Percentiles rank a stretch among this genome's conserved stretches.
These are phyloP conservation scores for Eutypella sp. DNA, from an alignment of 2,329 filamentous ascomycete genomes.

Conservation along the genomic window DNA sequence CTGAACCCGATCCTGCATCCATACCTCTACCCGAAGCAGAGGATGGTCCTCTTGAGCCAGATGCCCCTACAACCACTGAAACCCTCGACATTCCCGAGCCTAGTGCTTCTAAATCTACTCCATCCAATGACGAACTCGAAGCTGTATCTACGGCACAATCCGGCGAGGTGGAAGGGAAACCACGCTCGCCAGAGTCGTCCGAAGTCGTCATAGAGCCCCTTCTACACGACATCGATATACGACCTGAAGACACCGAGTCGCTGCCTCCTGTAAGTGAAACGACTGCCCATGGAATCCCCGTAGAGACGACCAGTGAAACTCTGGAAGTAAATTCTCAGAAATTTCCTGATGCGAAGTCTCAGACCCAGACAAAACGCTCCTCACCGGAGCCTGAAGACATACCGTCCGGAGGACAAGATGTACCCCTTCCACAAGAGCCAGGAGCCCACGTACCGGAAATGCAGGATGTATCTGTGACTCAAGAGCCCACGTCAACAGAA, in stretches of 20 bases:
- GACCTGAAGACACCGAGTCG: slow-evolving; percentile 2
- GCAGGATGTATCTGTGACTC: background rate
- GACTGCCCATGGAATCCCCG: slow-evolving; percentile 1
- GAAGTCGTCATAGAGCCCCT: too few relatives aligned
- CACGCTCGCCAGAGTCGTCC: too few relatives aligned
- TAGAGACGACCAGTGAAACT: slow-evolving; percentile 1
- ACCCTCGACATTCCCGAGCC: background rate
- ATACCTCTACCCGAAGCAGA: slow-evolving; percentile 13
- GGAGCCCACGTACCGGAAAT: slow-evolving; percentile 1
- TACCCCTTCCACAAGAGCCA: slow-evolving; percentile 10
- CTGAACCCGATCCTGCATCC: slow-evolving; percentile 11
- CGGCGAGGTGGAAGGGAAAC: too few relatives aligned
- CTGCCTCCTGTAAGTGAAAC: slow-evolving; percentile 2
- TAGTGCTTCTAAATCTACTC: slow-evolving; percentile 3
- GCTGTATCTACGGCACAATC: too few relatives aligned
- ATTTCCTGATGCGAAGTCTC: background rate
- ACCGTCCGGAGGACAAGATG: slow-evolving; percentile 6
- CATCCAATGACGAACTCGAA: too few relatives aligned
- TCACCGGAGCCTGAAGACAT: background rate
- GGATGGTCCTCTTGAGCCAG: slow-evolving; percentile 2
- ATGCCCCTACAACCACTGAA: slow-evolving; percentile 1
- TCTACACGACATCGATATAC: too few relatives aligned
- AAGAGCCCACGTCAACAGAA: slow-evolving; percentile 3
- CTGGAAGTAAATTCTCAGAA: slow-evolving; percentile 4
- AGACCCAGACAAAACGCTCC: background rate